Conservation (phyloP, 208 protist genomes). For the Leishmania braziliensis region DNA sequence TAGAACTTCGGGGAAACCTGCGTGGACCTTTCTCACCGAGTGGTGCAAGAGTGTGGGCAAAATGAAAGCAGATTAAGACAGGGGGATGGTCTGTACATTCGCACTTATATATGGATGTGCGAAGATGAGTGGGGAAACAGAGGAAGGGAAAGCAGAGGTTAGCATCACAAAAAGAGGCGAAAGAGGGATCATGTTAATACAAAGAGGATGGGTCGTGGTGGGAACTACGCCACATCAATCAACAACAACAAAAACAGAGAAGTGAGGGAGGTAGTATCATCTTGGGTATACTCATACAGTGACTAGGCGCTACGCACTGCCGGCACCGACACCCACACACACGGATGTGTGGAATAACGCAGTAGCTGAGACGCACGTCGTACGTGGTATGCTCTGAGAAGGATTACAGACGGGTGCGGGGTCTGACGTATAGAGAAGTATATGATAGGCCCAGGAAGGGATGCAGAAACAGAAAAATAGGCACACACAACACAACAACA, state of each 20-base stretch:
- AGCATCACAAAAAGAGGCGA: neutral
- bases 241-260: neutral
- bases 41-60: neutral
- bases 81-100: neutral
- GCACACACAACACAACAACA: neutral
- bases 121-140: neutral
- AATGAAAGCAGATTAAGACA: neutral
- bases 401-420: neutral
- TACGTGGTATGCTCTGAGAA: neutral
- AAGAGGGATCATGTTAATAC: neutral
- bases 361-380: neutral
- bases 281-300: neutral
- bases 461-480: neutral
- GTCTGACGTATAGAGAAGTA: neutral
- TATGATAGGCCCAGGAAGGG: neutral
- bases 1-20: neutral
- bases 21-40: neutral
- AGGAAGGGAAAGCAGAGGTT: neutral
- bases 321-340: neutral
- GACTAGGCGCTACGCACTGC: neutral
- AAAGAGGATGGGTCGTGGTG: neutral
- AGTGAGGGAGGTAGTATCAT: neutral
- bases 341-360: neutral
- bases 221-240: constrained; percentile 1
- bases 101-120: constrained; percentile 1